Evolutionary conservation across 148 eudicot genomes (phyloP).

Genomic region (Cornus florida): DNA sequence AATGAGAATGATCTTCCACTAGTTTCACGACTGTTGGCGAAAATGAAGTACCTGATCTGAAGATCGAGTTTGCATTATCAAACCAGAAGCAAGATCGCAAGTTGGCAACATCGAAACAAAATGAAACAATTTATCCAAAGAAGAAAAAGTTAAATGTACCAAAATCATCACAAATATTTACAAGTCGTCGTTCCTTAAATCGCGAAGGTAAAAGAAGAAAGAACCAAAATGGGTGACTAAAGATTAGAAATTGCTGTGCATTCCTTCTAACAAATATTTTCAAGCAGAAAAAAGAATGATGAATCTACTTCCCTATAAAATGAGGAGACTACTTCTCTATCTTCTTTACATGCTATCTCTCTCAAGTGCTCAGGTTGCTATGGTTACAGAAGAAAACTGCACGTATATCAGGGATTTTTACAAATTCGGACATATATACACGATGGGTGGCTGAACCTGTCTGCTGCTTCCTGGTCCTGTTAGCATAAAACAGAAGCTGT

Average conservation of each 20-base stretch:
- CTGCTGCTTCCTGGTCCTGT: not conserved
- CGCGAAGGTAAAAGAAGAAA: not conserved
- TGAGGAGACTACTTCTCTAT: not conserved
- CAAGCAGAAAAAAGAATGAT: conserved; percentile 3
- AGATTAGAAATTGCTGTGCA: not conserved
- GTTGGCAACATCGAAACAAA: no score
- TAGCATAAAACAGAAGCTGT: not conserved
- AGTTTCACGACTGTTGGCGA: no score
- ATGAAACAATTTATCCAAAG: no score
- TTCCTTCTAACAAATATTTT: not conserved
- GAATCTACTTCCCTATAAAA: not conserved
- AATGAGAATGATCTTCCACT: no score
- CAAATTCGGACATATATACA: conserved; percentile 13
- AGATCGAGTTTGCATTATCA: no score
- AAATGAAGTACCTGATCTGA: no score
- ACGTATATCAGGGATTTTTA: conserved; percentile 14
- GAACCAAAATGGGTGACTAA: not conserved
- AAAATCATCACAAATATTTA: no score
- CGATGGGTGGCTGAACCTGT: not conserved
- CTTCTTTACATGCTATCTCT: not conserved
- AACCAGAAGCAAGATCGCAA: no score
- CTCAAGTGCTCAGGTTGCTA: not conserved
- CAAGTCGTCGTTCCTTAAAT: not conserved
- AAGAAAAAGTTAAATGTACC: no score
- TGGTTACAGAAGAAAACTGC: conserved; percentile 7